phyloP scores from a whole-genome alignment of 2,329 filamentous ascomycete genomes.

The Huntiella savannae region DNA sequence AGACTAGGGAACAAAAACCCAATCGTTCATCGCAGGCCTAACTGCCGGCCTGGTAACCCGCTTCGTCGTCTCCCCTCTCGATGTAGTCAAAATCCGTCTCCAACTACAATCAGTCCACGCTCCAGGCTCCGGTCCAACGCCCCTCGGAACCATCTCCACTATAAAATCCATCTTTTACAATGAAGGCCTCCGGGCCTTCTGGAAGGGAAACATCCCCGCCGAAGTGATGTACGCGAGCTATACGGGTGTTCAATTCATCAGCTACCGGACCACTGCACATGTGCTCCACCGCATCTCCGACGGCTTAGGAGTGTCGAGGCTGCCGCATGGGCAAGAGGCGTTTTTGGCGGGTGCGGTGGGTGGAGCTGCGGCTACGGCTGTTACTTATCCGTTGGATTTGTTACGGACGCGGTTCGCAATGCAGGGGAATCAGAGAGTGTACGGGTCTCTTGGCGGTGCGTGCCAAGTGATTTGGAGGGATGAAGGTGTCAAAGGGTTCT shows the following conservation, averaged over 20 bases:
- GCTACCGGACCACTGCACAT: constrained; percentile 60
- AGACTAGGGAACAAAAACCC: constrained; percentile 32
- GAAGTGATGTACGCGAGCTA: constrained; percentile 90
- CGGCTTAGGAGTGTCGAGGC: constrained; percentile 22
- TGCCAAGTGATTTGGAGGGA: constrained; percentile 52
- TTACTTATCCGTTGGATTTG: constrained; percentile 84
- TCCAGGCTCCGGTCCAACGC: too few species aligned
- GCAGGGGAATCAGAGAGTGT: constrained; percentile 66
- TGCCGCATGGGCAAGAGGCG: constrained; percentile 52
- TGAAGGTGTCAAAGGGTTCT: constrained; percentile 68
- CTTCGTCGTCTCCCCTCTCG: constrained; percentile 85
- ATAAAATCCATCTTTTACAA: constrained; percentile 56
- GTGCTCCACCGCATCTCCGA: constrained; percentile 31
- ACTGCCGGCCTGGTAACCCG: constrained; percentile 72
- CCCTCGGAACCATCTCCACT: constrained; percentile 48
- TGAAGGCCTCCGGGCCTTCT: constrained; percentile 72
- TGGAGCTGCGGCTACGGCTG: constrained; percentile 61
- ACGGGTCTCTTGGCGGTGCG: constrained; percentile 49
- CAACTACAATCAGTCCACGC: constrained; percentile 47
- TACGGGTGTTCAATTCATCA: constrained; percentile 71
- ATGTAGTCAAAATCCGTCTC: constrained; percentile 94
- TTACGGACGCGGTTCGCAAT: constrained; percentile 92
- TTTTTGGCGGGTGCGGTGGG: constrained; percentile 72
- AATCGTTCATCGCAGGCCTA: constrained; percentile 37
- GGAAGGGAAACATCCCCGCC: constrained; percentile 95